Conservation (phyloP, 345 rosid species). For the Isatis tinctoria region DNA sequence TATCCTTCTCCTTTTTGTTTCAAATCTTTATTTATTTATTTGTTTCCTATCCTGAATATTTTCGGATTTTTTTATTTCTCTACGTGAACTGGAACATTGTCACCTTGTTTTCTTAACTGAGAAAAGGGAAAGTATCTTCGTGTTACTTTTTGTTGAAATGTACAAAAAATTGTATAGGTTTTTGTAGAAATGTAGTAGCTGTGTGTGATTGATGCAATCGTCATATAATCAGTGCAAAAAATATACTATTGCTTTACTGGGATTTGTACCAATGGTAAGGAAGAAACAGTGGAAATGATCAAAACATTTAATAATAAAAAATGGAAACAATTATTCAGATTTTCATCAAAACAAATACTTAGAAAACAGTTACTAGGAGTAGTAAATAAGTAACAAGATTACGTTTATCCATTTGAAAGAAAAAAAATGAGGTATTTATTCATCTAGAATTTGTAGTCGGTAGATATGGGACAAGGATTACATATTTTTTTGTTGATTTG, state of each 20-base stretch:
- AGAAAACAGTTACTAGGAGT: neutral
- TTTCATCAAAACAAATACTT: neutral
- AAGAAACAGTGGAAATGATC: neutral
- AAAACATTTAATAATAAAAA: neutral
- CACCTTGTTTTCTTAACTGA: neutral
- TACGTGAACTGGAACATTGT: neutral
- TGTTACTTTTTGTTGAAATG: neutral
- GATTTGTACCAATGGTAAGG: neutral
- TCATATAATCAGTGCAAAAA: neutral
- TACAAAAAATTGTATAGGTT: neutral
- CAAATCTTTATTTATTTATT: neutral
- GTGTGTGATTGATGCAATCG: neutral
- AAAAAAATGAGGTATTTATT: no score
- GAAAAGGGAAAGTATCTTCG: neutral
- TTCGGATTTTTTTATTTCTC: neutral
- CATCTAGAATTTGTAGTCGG: slow-evolving; percentile 8
- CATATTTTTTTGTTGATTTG: slow-evolving; percentile 2
- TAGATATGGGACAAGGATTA: neutral
- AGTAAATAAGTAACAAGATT: no score
- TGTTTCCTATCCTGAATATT: neutral
- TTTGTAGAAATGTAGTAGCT: neutral
- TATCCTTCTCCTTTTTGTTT: neutral
- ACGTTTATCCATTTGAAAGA: no score
- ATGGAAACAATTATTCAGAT: neutral
- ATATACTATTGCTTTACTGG: neutral